Percentiles rank a stretch among this genome's conserved stretches.
Evolutionary conservation across 2,329 filamentous ascomycete species (phyloP).

Genomic region (Zymoseptoria pseudotritici): DNA sequence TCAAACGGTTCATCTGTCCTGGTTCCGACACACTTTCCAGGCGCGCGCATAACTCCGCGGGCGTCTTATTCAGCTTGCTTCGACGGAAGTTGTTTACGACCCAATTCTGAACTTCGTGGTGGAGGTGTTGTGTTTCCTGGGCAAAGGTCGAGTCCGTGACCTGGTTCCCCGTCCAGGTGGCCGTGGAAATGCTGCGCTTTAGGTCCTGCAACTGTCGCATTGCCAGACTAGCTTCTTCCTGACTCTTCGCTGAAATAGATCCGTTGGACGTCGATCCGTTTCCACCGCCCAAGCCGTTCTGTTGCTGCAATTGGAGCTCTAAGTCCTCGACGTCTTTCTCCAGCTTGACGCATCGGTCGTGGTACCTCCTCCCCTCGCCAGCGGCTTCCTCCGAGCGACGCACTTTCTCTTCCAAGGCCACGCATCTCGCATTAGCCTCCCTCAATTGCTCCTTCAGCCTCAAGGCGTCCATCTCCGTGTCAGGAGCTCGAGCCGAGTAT

Average conservation of each 20-base stretch:
- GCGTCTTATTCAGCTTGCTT: slow-evolving; percentile 42
- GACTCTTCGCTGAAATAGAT: slow-evolving; percentile 6
- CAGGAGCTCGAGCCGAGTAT: background rate
- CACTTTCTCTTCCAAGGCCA: slow-evolving; percentile 15
- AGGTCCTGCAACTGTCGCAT: slow-evolving; percentile 56
- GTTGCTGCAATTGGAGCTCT: slow-evolving; percentile 4
- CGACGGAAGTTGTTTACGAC: slow-evolving; percentile 62
- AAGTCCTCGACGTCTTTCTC: slow-evolving; percentile 15
- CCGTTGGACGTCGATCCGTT: slow-evolving; percentile 5
- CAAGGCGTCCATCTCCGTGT: slow-evolving; percentile 6
- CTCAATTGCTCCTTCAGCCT: slow-evolving; percentile 14
- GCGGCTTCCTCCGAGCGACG: slow-evolving; percentile 12
- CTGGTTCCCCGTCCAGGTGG: slow-evolving; percentile 55
- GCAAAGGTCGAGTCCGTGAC: slow-evolving; percentile 60
- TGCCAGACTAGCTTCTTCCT: slow-evolving; percentile 14
- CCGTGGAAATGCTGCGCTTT: slow-evolving; percentile 65
- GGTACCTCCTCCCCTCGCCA: slow-evolving; percentile 1
- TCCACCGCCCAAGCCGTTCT: slow-evolving; percentile 13
- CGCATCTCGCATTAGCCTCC: background rate
- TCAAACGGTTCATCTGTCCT: slow-evolving; percentile 17
- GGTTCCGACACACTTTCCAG: slow-evolving; percentile 17
- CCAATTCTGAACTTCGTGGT: slow-evolving; percentile 67
- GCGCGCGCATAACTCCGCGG: slow-evolving; percentile 15
- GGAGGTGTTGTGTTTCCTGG: slow-evolving; percentile 52
- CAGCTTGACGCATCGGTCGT: slow-evolving; percentile 14